Base-by-base conservation (phyloP, 192 early-diverging fungal genomes). In the Rhizoclosmatium globosum region DNA sequence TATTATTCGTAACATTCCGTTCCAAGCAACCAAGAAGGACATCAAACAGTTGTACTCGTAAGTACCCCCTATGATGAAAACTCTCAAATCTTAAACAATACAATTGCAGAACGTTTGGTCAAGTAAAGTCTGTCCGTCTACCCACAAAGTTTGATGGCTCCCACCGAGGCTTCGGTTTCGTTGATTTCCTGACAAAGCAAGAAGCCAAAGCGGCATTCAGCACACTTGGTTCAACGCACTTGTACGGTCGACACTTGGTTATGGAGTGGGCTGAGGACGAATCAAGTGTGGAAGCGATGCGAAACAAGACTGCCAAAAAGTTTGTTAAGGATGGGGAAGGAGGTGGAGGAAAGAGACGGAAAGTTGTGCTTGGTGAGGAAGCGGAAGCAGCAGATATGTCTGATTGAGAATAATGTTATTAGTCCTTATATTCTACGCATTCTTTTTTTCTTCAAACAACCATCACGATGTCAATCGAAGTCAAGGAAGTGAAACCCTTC, bases 151-250 rank as follows among this genome's bases (percentile, higher is more conserved):
- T 96, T 81, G 91, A 94, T 56, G 95, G 96, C 7, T 90, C 92
- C 11, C 96, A 97, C 75, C 96, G 98, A 61, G 98, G 98, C 79
- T 99, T 99, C 85, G 95, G 94, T 60, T 99, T 99, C 88, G 91
- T 98, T 74, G 98, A 99, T 81, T 98, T 97, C 82, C 86, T 97
- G 69, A 99, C 98, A 4, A 93, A 94, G 78, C 94, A 97, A 80
- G 96, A 98, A 82, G 98, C 98, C 45, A 91, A 94, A 83, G 90
- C 91, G 78, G 98, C 95, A 7, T 92, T 93, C 82, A 92, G 94
- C 59, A 87, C 94, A 17, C 91, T 99, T 80, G 85, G 89, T 60
- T 91, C 90, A 76, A 99, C 96, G 48, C 98, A 99, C 89, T 92
- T 99, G 87, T 96, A 97, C 71, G 98, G 98, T 74, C 92, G 98